Base-by-base conservation (phyloP, 1,139 yeast species). In the Zygosaccharomyces sapae region DNA sequence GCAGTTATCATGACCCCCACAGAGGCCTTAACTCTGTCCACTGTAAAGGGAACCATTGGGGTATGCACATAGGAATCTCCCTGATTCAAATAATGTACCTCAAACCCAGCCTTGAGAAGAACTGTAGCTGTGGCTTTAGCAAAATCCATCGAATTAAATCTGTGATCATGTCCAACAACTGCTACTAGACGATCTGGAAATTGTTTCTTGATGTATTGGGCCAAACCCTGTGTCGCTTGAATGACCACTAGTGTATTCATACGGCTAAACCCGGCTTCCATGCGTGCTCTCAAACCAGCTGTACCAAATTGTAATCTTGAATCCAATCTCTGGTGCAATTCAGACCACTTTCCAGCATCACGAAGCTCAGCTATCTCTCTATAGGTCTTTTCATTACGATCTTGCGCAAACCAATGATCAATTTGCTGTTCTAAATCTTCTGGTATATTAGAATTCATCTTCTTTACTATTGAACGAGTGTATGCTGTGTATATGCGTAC, bases 1-100 rank as follows among this genome's bases (percentile, higher is more conserved):
- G 98, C 97, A 0, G 98, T 92, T 41, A 92, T 80, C 97, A 92
- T 92, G 1, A 92, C 86, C 31, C 97, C 98, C 44, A 83, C 88
- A 0, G 82, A 71, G 0, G 96, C 89, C 0, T 69, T 57, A 49
- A 70, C 74, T 34, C 71, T 62, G 55, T 85, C 87, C 25, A 92
- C 83, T 0, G 86, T 81, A 67, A 86, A 90, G 1, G 98, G 97
- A 1, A 92, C 97, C 65, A 88, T 67, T 0, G 98, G 98, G 0
- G 98, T 92, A 55, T 89, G 96, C 6, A 84, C 89, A 47, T 55
- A 52, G 1, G 61, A 41, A 44, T 63, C 65, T 0, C 75, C 73
- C 1, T 73, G 59, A 7, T 84, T 88, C 47, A 86, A 71, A 53
- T 74, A 80, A 64, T 78, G 80, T 1, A 92, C 96, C 44, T 72